Conservation (phyloP, 2,329 filamentous ascomycete genomes). For the Aspergillus neoniger region DNA sequence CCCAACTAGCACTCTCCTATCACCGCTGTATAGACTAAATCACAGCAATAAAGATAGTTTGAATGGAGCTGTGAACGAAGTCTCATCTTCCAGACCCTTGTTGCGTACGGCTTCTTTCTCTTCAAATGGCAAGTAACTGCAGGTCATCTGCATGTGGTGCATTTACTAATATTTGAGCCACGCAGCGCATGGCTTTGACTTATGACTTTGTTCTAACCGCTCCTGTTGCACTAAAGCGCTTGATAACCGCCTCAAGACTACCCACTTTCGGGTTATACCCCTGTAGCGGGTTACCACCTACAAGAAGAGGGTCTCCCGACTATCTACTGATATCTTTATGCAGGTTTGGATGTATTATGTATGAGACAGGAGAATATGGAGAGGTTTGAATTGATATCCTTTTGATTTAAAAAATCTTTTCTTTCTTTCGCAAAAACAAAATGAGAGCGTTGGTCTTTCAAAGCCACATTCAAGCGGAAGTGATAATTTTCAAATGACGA, state of each 20-base stretch:
- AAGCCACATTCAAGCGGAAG: too few relatives aligned
- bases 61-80: neutral
- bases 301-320: neutral
- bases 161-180: neutral
- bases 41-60: neutral
- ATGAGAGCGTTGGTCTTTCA: too few relatives aligned
- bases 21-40: neutral
- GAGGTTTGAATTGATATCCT: too few relatives aligned
- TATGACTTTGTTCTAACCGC: neutral
- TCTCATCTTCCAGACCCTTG: neutral
- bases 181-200: neutral
- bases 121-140: neutral
- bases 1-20: neutral
- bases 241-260: neutral
- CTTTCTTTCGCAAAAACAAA: too few relatives aligned
- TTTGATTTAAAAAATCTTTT: too few relatives aligned
- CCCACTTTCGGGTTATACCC: too few relatives aligned
- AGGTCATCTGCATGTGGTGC: neutral
- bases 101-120: too few relatives aligned
- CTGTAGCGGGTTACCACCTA: neutral
- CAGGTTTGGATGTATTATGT: conserved; percentile 9
- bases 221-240: neutral
- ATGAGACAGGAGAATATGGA: too few relatives aligned
- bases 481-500: neutral
- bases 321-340: neutral